Evolutionary conservation across 2,329 filamentous ascomycete species (phyloP), one percentile per base, ranked within the genome.

Genomic region (Ophiostoma sp.): DNA sequence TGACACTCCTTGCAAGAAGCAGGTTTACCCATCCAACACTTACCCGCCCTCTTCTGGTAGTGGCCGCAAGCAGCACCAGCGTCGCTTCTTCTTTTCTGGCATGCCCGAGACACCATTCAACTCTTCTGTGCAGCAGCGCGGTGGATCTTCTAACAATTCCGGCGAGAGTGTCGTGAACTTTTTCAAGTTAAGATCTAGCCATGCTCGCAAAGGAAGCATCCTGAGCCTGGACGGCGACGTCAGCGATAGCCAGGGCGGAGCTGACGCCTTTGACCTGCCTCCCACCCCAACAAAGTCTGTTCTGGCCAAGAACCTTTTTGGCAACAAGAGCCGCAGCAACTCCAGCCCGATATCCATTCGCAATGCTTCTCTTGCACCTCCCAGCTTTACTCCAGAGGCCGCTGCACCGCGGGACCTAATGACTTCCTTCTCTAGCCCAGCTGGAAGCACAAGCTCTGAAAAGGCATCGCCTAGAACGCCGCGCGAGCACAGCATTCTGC

Each of bases 1-100:
- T 0, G 95, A 98, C 77, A 99, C 95, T 1, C 95, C 95, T 0
- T 98, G 95, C 80, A 99, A 98, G 82, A 93, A 95, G 77, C 89
- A 90, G 69, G 83, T 85, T 4, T 89, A 87, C 74, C 81, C 90
- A 71, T 87, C 94, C 80, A 84, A 90, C 75, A 87, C 90, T 68
- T 86, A 86, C 79, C 87, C 88, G 0, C 85, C 84, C 1, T 82
- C 82, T 0, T 81, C 83, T 15, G 88, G 87, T 68, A 89, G 85
- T 77, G 85, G 85, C 67, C 82, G 88, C 77, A 85, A 86, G 75
- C 83, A 87, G 73, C 86, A 88, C 71, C 86, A 88, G 67, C 73
- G 72, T 17, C 72, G 72, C 0, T 73, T 73, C 72, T 89, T 91
- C 73, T 90, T 92, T 13, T 94, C 96, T 77, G 89, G 89, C 15